A percentile compares a stretch with the other conserved stretches of the same genome.
Conservation (phyloP, 768 basidiomycete genomes). For the Gautieria morchelliformis region DNA sequence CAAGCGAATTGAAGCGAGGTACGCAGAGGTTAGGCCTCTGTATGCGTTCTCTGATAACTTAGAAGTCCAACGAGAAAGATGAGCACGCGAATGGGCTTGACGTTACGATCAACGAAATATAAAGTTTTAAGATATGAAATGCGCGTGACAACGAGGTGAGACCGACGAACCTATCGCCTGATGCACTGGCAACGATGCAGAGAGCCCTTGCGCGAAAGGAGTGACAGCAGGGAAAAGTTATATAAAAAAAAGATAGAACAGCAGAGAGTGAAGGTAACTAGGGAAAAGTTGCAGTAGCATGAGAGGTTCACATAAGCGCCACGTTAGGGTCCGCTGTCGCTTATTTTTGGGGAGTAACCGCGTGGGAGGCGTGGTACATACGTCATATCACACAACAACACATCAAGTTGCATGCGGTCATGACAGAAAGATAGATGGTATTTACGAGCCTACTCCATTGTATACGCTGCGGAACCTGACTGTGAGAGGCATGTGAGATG, state of each 20-base stretch:
- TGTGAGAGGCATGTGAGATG: not conserved
- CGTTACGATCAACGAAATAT: too few species aligned
- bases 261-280: not conserved
- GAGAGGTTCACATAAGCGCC: too few species aligned
- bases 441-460: not conserved
- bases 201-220: not conserved
- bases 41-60: not conserved
- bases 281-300: not conserved
- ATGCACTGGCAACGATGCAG: not conserved
- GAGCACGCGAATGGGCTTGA: too few species aligned
- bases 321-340: too few species aligned
- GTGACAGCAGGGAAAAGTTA: not conserved
- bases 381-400: too few species aligned
- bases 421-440: not conserved
- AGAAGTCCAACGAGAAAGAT: not conserved
- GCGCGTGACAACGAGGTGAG: not conserved
- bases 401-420: not conserved
- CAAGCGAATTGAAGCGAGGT: not conserved
- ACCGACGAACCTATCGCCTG: not conserved
- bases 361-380: too few species aligned
- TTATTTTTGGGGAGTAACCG: too few species aligned
- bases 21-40: not conserved
- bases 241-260: not conserved
- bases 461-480: not conserved
- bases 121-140: not conserved